Evolutionary conservation across 176 grass and related monocot genomes (phyloP).

Genomic region (Coix lacrymajobi): DNA sequence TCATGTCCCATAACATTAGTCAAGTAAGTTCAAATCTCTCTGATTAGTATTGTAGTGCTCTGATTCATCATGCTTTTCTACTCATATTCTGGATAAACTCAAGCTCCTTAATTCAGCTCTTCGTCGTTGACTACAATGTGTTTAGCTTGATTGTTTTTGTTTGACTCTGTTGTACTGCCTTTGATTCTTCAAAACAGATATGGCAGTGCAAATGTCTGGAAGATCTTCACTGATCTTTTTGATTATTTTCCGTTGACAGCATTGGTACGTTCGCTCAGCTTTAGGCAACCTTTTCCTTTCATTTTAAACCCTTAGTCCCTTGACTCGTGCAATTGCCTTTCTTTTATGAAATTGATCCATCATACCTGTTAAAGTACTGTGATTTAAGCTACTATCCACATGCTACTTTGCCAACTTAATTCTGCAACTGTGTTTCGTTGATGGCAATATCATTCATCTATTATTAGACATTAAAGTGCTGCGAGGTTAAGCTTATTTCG

Average conservation of each 20-base stretch:
- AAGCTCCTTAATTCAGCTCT: background rate
- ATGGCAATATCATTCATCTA: background rate
- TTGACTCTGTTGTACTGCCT: background rate
- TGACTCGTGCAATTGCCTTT: background rate
- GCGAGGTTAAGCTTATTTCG: background rate
- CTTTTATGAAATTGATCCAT: background rate
- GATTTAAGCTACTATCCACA: background rate
- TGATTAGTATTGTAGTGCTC: background rate
- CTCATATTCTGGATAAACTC: background rate
- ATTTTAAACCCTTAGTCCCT: background rate
- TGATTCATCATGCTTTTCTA: background rate
- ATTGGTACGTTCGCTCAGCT: conserved; percentile 40
- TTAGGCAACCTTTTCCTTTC: background rate
- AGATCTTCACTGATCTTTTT: conserved; percentile 79
- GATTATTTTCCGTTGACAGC: conserved; percentile 84
- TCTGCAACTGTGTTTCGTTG: background rate
- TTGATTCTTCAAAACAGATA: conserved; percentile 49
- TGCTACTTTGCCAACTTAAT: background rate
- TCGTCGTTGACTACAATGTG: background rate
- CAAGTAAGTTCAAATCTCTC: background rate
- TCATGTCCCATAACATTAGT: background rate
- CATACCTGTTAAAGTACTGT: background rate
- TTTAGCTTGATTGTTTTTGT: background rate
- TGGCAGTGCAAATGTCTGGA: conserved; percentile 90
- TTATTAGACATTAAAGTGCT: background rate